Conservation (phyloP, 768 basidiomycete species). For the Fibroporia radiculosa region DNA sequence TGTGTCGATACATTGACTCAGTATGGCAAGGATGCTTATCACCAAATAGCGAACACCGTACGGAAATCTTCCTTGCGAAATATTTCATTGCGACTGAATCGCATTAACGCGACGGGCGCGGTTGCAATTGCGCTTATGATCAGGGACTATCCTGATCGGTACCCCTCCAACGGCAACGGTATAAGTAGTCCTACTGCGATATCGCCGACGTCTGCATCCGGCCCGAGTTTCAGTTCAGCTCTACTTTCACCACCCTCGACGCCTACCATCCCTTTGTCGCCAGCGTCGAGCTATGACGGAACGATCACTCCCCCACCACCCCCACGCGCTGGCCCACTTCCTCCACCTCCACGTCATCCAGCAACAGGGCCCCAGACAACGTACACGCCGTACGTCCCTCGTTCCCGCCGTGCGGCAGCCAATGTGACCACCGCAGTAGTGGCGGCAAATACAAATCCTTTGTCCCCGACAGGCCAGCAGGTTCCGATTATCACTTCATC, state of each 20-base stretch:
- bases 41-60: conserved; percentile 61
- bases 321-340: conserved; percentile 30
- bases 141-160: conserved; percentile 86
- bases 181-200: conserved; percentile 9
- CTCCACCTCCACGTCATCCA: conserved; percentile 45
- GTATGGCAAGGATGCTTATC: conserved; percentile 1
- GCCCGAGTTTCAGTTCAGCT: conserved; percentile 17
- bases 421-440: conserved; percentile 15
- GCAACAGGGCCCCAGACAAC: conserved; percentile 54
- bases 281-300: conserved; percentile 24
- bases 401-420: conserved; percentile 39
- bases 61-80: conserved; percentile 80
- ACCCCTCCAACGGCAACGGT: conserved; percentile 26
- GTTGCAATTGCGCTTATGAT: conserved; percentile 95
- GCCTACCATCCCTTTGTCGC: conserved; percentile 23
- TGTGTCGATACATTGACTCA: conserved; percentile 28
- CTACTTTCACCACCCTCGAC: conserved; percentile 27
- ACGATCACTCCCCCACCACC: conserved; percentile 30
- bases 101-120: conserved; percentile 76
- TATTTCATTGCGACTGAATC: conserved; percentile 85
- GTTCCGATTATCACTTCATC: conserved; percentile 63
- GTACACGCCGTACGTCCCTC: conserved; percentile 79
- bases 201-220: conserved; percentile 17
- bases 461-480: conserved; percentile 36
- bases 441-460: conserved; percentile 24